Base-by-base conservation (phyloP, 305 asterid genomes). In the Fraxinus platypoda region DNA sequence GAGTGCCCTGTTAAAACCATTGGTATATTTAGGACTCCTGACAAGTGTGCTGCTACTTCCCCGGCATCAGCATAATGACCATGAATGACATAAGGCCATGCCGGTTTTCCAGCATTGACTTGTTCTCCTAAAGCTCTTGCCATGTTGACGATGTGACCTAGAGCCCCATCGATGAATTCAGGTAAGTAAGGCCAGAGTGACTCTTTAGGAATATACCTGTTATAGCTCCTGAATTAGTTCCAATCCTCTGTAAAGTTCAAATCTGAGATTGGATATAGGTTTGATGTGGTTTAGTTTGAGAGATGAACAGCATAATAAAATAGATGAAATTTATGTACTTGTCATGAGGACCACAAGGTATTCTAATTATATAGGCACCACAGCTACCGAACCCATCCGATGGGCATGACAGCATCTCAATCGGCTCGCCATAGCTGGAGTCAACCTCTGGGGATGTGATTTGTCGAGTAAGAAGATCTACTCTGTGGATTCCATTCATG, bases 41-140 rank as follows among this genome's bases (percentile, higher is more conserved):
- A 90, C 76, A 92, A 79, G 33, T 82, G 89, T 41, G 93, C 92
- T 19, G 94, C 95, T 75, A 82, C 87, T 81, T 88, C 92, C 83
- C 90, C 94, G 35, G 92, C 94, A 86, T 92, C 95, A 6, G 94
- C 95, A 75, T 92, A 92, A 81, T 92, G 95, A 74, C 94, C 95
- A 52, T 92, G 95, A 79, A 92, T 89, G 30, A 86, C 95, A 75
- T 87, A 88, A 70, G 94, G 95, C 95, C 95, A 92, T 30, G 76
- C 83, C 71, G 92, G 90, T 83, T 88, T 89, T 28, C 92, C 94
- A 28, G 43, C 83, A 76, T 86, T 85, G n/a, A 87, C 86, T 82
- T 92, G 86, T 77, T 90, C 94, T 13, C 93, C 93, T 9, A 92
- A 52, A 19, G 89, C 94, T 83, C 88, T 89, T 43, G 93, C 87